Evolutionary conservation across 805 yeast genomes (phyloP).

Genomic region (Candida nitratophila): DNA sequence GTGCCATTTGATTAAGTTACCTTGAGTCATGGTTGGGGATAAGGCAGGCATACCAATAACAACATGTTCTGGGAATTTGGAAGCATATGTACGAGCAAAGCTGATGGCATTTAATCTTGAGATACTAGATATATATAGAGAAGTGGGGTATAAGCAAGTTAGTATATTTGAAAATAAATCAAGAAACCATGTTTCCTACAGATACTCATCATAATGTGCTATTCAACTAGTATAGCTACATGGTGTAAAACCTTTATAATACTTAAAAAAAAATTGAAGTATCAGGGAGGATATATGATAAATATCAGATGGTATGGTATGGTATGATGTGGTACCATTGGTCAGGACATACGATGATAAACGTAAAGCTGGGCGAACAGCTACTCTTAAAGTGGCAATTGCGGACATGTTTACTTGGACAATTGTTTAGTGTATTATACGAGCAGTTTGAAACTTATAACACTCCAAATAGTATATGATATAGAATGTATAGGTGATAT

Average conservation of each 20-base stretch:
- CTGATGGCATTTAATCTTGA: conserved; percentile 5
- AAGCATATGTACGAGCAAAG: conserved; percentile 16
- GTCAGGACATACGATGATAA: conserved; percentile 4
- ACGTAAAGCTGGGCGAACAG: conserved; percentile 21
- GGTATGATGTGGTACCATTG: neutral
- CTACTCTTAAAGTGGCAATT: conserved; percentile 23
- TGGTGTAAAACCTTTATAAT: too few relatives aligned
- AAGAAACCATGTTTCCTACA: too few relatives aligned
- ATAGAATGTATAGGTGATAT: too few relatives aligned
- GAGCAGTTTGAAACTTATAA: too few relatives aligned
- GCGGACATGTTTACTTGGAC: conserved; percentile 21
- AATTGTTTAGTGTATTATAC: neutral
- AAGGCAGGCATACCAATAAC: conserved; percentile 97
- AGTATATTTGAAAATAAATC: neutral
- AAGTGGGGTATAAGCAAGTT: neutral
- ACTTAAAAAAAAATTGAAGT: too few relatives aligned
- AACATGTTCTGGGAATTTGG: conserved; percentile 46
- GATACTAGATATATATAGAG: neutral
- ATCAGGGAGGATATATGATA: neutral
- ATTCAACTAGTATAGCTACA: too few relatives aligned
- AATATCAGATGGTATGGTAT: neutral
- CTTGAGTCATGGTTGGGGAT: conserved; percentile 99
- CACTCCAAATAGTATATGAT: too few relatives aligned
- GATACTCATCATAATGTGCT: too few relatives aligned
- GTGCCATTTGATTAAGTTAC: conserved; percentile 85